These are phyloP conservation scores for Chalciporus piperatus DNA, from an alignment of 768 basidiomycete genomes.

Conservation along the genomic window DNA sequence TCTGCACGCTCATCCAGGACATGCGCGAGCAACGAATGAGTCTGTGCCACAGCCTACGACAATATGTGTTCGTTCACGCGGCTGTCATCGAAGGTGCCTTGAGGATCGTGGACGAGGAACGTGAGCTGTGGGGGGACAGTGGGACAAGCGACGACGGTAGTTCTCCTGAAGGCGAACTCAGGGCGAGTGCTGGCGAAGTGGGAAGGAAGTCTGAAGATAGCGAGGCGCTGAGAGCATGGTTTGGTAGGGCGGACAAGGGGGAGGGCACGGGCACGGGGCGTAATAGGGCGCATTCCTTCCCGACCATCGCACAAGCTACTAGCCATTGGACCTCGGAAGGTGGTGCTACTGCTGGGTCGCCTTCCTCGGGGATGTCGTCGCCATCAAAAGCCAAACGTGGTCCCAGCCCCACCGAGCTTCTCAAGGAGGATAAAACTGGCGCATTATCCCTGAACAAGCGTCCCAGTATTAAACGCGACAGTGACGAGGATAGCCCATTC, in stretches of 20 bases:
- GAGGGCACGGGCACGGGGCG: not conserved
- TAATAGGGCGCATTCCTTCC: slow-evolving; percentile 8
- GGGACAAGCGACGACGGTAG: slow-evolving; percentile 22
- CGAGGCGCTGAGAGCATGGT: slow-evolving; percentile 10
- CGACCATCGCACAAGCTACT: slow-evolving; percentile 1
- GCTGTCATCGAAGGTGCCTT: slow-evolving; percentile 80
- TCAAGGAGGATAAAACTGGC: slow-evolving; percentile 58
- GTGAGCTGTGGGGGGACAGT: slow-evolving; percentile 33
- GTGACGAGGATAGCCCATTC: slow-evolving; percentile 8
- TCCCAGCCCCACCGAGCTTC: slow-evolving; percentile 69
- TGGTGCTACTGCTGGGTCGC: slow-evolving; percentile 4
- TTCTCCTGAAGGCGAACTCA: slow-evolving; percentile 10
- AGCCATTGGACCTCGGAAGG: slow-evolving; percentile 7
- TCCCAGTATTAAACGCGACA: slow-evolving; percentile 59
- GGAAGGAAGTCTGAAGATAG: slow-evolving; percentile 18
- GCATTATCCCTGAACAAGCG: slow-evolving; percentile 58
- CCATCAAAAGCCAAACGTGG: slow-evolving; percentile 57
- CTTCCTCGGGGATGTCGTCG: slow-evolving; percentile 23
- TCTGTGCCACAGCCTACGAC: slow-evolving; percentile 88
- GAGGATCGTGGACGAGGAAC: slow-evolving; percentile 73
- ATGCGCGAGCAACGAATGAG: slow-evolving; percentile 98
- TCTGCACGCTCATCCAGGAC: slow-evolving; percentile 81
- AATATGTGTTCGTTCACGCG: slow-evolving; percentile 92
- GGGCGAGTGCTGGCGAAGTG: slow-evolving; percentile 6
- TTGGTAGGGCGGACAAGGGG: not conserved